Evolutionary conservation across 306 rosid genomes (phyloP).

Genomic region (Morella rubra): DNA sequence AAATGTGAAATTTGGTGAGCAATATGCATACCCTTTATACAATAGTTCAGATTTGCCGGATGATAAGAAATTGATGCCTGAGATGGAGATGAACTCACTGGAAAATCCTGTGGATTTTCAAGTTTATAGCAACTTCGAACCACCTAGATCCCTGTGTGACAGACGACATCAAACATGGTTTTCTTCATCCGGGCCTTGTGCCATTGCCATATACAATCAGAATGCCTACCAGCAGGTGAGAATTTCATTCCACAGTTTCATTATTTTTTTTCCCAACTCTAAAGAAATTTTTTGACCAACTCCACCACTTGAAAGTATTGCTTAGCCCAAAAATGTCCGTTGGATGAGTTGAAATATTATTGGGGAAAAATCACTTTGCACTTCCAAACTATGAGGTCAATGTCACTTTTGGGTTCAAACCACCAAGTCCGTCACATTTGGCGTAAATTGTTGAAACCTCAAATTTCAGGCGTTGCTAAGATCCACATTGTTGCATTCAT

Average conservation of each 20-base stretch:
- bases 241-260: background rate
- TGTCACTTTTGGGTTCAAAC: no score
- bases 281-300: background rate
- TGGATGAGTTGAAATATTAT: background rate
- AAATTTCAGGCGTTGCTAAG: no score
- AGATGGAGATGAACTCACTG: slow-evolving; percentile 35
- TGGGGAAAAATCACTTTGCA: background rate
- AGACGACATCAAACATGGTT: slow-evolving; percentile 58
- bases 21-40: slow-evolving; percentile 46
- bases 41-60: slow-evolving; percentile 30
- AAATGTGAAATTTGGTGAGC: slow-evolving; percentile 48
- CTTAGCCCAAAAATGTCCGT: background rate
- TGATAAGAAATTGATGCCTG: slow-evolving; percentile 35
- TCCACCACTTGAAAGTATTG: background rate
- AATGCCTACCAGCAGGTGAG: slow-evolving; percentile 55
- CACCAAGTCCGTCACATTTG: no score
- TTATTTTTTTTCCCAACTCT: background rate
- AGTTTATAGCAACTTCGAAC: slow-evolving; percentile 45
- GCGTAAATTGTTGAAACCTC: no score
- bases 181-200: slow-evolving; percentile 49
- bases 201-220: slow-evolving; percentile 57
- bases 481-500: background rate
- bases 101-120: slow-evolving; percentile 47
- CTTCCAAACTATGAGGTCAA: no score
- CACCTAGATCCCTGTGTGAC: slow-evolving; percentile 51